Evolutionary conservation across 768 basidiomycete genomes (phyloP).

Genomic region (Tylopilus vinaceipallidus): DNA sequence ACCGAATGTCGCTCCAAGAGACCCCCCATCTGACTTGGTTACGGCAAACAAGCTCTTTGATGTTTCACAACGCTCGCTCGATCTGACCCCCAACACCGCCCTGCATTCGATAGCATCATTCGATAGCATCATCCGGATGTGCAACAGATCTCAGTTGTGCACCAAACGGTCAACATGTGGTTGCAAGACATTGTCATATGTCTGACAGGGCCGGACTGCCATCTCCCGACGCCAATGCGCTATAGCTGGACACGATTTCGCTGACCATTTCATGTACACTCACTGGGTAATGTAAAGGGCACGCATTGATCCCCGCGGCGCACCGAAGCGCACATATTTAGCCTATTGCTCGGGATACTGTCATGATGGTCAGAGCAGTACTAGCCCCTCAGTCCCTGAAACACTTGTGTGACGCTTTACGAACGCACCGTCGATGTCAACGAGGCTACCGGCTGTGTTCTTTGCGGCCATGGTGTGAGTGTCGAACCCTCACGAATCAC

Average conservation of each 20-base stretch:
- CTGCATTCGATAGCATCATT: conserved; percentile 2
- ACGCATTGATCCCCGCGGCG: conserved; percentile 27
- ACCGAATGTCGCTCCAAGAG: background rate
- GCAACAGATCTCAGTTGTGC: conserved; percentile 4
- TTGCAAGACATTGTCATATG: background rate
- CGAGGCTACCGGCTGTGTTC: conserved; percentile 29
- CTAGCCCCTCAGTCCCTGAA: conserved; percentile 25
- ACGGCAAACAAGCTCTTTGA: background rate
- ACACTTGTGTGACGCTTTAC: conserved; percentile 14
- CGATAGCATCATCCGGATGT: conserved; percentile 1
- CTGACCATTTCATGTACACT: conserved; percentile 17
- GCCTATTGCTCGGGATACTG: conserved; percentile 29
- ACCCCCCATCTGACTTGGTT: conserved; percentile 1
- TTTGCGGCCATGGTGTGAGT: conserved; percentile 7
- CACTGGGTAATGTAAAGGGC: conserved; percentile 17
- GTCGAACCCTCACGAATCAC: conserved; percentile 19
- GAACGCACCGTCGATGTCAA: conserved; percentile 10
- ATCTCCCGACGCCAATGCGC: conserved; percentile 13
- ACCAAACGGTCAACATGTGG: conserved; percentile 5
- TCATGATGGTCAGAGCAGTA: conserved; percentile 18
- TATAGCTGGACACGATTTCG: conserved; percentile 9
- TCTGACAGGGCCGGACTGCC: conserved; percentile 2
- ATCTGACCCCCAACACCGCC: conserved; percentile 17
- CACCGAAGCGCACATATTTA: conserved; percentile 18
- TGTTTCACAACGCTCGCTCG: conserved; percentile 4